Percentiles rank a stretch among this genome's conserved stretches.
phyloP scores from a whole-genome alignment of 768 basidiomycete species.

The Tremella mesenterica region DNA sequence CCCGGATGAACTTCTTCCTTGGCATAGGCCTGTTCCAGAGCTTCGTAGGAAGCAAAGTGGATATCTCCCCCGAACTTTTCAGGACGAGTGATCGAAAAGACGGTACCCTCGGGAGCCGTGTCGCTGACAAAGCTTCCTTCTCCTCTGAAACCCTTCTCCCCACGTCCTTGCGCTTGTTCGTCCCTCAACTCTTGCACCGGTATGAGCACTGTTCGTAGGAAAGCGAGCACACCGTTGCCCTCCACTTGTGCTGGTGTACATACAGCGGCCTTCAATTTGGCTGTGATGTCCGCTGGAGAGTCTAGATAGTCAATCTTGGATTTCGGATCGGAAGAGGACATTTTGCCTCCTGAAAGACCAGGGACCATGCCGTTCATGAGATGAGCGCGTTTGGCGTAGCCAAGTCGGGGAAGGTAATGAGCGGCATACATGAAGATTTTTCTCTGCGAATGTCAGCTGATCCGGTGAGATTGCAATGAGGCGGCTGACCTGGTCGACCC shows the following conservation, averaged over 20 bases:
- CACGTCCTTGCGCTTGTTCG: constrained; percentile 49
- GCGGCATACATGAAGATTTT: constrained; percentile 99
- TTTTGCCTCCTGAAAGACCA: constrained; percentile 86
- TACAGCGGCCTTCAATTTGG: constrained; percentile 84
- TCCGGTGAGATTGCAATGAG: not conserved
- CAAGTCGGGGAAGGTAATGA: constrained; percentile 83
- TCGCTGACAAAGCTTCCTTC: constrained; percentile 57
- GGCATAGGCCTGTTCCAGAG: constrained; percentile 65
- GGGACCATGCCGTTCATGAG: constrained; percentile 99
- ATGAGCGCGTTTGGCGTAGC: constrained; percentile 89
- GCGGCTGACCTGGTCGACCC: constrained; percentile 76
- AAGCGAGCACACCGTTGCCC: constrained; percentile 81
- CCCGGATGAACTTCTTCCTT: constrained; percentile 73
- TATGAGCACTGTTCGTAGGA: constrained; percentile 77
- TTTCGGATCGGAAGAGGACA: constrained; percentile 96
- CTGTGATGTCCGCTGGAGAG: constrained; percentile 66
- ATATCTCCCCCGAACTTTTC: constrained; percentile 64
- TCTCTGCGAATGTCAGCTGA: constrained; percentile 52
- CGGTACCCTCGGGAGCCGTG: constrained; percentile 67
- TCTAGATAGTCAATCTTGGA: constrained; percentile 98
- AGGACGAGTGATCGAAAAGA: constrained; percentile 69
- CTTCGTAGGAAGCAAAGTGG: constrained; percentile 62
- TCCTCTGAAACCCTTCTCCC: constrained; percentile 49
- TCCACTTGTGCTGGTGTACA: constrained; percentile 85
- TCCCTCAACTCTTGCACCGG: constrained; percentile 70